These are phyloP conservation scores for Nothopassalora personata DNA, from an alignment of 2,329 filamentous ascomycete species.

Conservation along the genomic window DNA sequence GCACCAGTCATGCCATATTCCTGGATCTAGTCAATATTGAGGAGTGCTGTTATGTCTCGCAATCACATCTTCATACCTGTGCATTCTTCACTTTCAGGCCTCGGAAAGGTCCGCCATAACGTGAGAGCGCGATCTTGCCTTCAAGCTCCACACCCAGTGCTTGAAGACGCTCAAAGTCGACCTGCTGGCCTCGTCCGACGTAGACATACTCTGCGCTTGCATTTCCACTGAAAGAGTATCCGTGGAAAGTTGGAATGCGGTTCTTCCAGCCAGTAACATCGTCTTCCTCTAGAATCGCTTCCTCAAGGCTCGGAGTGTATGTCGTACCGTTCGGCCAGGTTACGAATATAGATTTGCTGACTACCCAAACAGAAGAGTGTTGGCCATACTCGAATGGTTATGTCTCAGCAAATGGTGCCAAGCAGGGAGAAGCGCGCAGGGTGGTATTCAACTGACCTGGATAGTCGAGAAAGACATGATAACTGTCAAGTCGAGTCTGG, in stretches of 20 bases:
- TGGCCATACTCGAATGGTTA: too few relatives aligned
- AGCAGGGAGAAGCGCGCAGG: too few relatives aligned
- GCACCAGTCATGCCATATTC: background rate
- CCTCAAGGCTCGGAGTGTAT: constrained; percentile 54
- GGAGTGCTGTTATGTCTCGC: background rate
- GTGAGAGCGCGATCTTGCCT: constrained; percentile 46
- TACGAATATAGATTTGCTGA: constrained; percentile 39
- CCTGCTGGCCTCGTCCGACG: constrained; percentile 38
- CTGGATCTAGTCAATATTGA: background rate
- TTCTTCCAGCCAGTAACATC: constrained; percentile 19
- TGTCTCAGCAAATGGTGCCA: too few relatives aligned
- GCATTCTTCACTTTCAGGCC: constrained; percentile 47
- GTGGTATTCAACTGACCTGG: constrained; percentile 19
- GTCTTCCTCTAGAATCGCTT: constrained; percentile 24
- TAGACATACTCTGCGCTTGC: constrained; percentile 40
- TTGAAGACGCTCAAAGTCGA: constrained; percentile 41
- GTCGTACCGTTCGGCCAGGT: constrained; percentile 56
- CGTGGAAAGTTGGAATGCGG: constrained; percentile 40
- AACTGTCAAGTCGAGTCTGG: constrained; percentile 33
- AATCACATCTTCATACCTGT: background rate
- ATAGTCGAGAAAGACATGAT: constrained; percentile 44
- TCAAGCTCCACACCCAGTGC: constrained; percentile 41
- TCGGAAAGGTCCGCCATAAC: constrained; percentile 31
- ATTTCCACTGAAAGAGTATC: constrained; percentile 44
- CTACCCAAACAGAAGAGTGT: background rate